Conservation (phyloP, 805 yeast genomes). For the Candida argentea region DNA sequence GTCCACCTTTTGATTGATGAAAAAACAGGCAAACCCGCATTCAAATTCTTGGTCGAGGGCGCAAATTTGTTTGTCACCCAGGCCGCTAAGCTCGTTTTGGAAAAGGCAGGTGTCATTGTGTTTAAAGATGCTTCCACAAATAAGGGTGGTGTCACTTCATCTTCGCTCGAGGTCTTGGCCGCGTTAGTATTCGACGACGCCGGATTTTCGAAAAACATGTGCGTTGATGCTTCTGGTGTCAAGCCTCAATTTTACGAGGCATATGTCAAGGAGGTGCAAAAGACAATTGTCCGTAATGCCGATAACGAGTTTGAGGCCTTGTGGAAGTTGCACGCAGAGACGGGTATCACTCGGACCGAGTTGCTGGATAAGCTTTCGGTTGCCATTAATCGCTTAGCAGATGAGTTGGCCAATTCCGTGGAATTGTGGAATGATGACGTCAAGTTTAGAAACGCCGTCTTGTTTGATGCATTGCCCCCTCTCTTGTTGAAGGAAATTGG, state of each 20-base stretch:
- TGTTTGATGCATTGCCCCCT: conserved; percentile 69
- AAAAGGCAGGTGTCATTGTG: conserved; percentile 75
- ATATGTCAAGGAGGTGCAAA: conserved; percentile 83
- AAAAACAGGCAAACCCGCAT: conserved; percentile 62
- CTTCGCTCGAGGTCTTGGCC: conserved; percentile 90
- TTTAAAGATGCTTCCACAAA: conserved; percentile 96
- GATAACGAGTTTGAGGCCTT: conserved; percentile 74
- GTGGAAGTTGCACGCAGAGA: conserved; percentile 63
- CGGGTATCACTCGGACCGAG: conserved; percentile 54
- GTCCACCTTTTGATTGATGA: conserved; percentile 62
- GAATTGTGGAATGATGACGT: conserved; percentile 80
- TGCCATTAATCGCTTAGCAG: conserved; percentile 77
- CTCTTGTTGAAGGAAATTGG: conserved; percentile 59
- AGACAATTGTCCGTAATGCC: conserved; percentile 68
- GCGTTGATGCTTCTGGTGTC: conserved; percentile 47
- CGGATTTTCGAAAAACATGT: conserved; percentile 72
- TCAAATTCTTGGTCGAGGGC: conserved; percentile 93
- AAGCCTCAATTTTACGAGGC: conserved; percentile 67
- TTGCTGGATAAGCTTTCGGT: conserved; percentile 77
- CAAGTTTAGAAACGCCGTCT: conserved; percentile 64
- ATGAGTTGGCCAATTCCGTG: conserved; percentile 70
- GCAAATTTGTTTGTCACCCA: conserved; percentile 95
- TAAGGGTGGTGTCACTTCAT: conserved; percentile 97
- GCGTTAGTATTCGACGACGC: conserved; percentile 85
- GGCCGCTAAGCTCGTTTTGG: conserved; percentile 79